Percentiles rank a stretch among this genome's conserved stretches.
Conservation (phyloP, 163 green algal genomes). For the Picocystis sp. region DNA sequence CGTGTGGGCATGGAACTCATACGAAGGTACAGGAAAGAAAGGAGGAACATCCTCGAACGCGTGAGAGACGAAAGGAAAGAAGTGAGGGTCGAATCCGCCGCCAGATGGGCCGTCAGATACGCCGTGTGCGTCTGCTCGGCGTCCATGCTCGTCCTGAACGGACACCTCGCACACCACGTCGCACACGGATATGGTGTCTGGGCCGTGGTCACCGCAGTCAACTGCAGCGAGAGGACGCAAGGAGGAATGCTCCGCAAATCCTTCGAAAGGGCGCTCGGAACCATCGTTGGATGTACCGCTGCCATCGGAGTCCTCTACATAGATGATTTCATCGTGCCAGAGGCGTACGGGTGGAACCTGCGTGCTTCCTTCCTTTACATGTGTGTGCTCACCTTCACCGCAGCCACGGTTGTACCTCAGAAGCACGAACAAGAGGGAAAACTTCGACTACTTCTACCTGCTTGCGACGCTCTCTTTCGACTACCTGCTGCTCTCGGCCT, state of each 20-base stretch:
- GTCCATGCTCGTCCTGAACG: constrained; percentile 5
- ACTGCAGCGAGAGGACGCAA: constrained; percentile 9
- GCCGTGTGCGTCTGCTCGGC: constrained; percentile 3
- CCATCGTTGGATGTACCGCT: background rate
- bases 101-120: constrained; percentile 1
- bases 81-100: too few species aligned
- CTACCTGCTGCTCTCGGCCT: constrained; percentile 5
- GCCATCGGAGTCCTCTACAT: constrained; percentile 4
- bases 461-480: constrained; percentile 5
- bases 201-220: constrained; percentile 6
- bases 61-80: too few species aligned
- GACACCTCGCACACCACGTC: constrained; percentile 4
- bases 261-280: constrained; percentile 6
- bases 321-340: constrained; percentile 7
- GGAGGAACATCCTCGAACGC: too few species aligned
- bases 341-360: constrained; percentile 2
- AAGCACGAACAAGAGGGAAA: background rate
- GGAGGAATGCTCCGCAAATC: constrained; percentile 7
- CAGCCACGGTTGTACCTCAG: background rate
- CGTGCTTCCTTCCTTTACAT: constrained; percentile 1
- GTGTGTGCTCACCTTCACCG: constrained; percentile 6
- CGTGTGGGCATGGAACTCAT: too few species aligned
- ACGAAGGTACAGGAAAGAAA: too few species aligned
- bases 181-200: constrained; percentile 5
- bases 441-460: constrained; percentile 9